Conservation (phyloP, 139 green algal genomes). For the Zygnema cylindricum region DNA sequence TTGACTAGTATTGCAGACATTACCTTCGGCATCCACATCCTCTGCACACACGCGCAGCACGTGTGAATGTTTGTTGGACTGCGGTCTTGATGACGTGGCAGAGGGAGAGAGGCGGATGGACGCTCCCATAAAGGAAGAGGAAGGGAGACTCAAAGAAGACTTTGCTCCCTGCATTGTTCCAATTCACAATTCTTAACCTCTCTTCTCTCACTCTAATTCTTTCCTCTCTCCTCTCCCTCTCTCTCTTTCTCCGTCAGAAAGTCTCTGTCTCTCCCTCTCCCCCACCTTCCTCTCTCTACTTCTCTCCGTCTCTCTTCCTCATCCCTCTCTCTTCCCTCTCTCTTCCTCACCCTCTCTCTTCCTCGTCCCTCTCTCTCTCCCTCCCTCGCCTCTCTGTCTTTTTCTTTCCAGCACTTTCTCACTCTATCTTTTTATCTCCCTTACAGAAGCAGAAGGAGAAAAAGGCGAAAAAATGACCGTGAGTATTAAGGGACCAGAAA, state of each 20-base stretch:
- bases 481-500: not conserved
- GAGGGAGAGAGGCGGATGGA: not conserved
- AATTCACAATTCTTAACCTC: not conserved
- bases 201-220: not conserved
- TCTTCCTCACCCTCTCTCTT: not conserved
- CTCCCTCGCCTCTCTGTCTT: not conserved
- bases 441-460: not conserved
- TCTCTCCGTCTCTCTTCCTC: not conserved
- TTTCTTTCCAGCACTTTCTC: not conserved
- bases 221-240: not conserved
- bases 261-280: not conserved
- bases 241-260: not conserved
- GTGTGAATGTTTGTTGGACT: constrained; percentile 3
- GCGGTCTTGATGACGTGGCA: not conserved
- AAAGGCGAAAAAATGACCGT: not conserved
- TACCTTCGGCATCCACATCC: not conserved
- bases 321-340: not conserved
- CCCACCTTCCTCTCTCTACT: not conserved
- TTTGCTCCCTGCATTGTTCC: not conserved
- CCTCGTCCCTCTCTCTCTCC: not conserved
- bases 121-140: not conserved
- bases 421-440: not conserved
- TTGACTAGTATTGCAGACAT: too few relatives aligned
- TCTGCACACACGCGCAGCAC: not conserved
- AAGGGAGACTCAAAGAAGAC: not conserved